phyloP scores from a whole-genome alignment of 768 basidiomycete genomes.

The Saitozyma podzolica region DNA sequence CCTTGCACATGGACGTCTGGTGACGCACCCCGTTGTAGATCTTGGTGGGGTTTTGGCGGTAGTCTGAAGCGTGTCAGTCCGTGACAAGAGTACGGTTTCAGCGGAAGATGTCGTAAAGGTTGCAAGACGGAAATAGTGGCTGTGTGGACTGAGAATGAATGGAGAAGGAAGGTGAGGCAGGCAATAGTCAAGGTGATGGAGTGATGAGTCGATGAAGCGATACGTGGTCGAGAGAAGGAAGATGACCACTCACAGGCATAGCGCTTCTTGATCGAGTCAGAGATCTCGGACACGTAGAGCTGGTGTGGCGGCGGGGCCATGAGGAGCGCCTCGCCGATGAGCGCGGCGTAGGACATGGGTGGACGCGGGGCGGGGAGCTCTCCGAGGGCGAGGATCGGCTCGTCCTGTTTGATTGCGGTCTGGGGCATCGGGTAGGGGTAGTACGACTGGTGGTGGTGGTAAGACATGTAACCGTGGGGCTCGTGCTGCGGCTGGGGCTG shows the following conservation, averaged over 20 bases:
- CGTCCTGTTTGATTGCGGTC: constrained; percentile 20
- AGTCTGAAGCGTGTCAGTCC: constrained; percentile 23
- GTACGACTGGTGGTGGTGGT: constrained; percentile 6
- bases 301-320: constrained; percentile 43
- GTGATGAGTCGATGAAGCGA: constrained; percentile 1
- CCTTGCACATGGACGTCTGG: constrained; percentile 49
- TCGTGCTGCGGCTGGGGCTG: constrained; percentile 5
- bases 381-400: constrained; percentile 46
- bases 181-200: background rate
- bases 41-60: constrained; percentile 49
- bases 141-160: background rate
- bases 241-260: constrained; percentile 41
- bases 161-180: background rate
- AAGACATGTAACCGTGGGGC: constrained; percentile 2
- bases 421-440: background rate
- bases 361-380: constrained; percentile 45
- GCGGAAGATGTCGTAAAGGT: constrained; percentile 1
- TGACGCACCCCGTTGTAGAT: constrained; percentile 53
- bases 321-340: constrained; percentile 50
- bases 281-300: constrained; percentile 49
- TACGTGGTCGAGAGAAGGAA: constrained; percentile 5
- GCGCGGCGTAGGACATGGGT: constrained; percentile 45
- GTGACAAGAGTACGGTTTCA: background rate
- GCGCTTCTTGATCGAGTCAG: constrained; percentile 44
- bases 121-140: constrained; percentile 1